These are phyloP conservation scores for Candida loeiensis DNA, from an alignment of 805 yeast species.

Conservation along the genomic window DNA sequence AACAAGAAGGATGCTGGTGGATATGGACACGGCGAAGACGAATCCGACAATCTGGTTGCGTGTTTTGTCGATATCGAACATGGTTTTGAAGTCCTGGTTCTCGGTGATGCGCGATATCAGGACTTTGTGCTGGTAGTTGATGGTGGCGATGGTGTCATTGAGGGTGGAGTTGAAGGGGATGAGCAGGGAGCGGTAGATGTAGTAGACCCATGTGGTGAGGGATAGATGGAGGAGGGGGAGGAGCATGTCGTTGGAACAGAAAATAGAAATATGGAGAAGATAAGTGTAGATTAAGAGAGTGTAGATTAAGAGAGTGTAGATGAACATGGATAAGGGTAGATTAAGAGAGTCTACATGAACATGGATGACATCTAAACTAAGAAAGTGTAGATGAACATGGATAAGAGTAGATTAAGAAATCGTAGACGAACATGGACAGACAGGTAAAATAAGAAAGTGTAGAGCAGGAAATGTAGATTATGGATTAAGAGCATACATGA, in stretches of 20 bases:
- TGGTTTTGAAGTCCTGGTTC: slow-evolving; percentile 3
- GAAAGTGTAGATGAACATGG: no score
- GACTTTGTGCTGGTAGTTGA: slow-evolving; percentile 8
- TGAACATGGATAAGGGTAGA: no score
- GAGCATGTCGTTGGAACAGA: neutral
- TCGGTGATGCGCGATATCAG: slow-evolving; percentile 1
- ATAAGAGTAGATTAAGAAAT: no score
- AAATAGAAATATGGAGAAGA: no score
- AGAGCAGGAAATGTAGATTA: no score
- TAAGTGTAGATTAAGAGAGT: no score
- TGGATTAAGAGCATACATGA: no score
- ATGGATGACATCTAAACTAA: no score
- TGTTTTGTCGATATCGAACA: slow-evolving; percentile 3
- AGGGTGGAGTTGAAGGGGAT: slow-evolving; percentile 24
- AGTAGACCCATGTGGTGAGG: slow-evolving; percentile 18
- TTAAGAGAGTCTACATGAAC: no score
- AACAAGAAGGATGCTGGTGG: slow-evolving; percentile 24
- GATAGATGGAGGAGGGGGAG: slow-evolving; percentile 1
- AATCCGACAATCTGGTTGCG: slow-evolving; percentile 16
- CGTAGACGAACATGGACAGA: no score
- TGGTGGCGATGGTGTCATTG: slow-evolving; percentile 15
- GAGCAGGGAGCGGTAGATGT: slow-evolving; percentile 23
- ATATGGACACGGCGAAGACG: slow-evolving; percentile 27
- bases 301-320: no score
- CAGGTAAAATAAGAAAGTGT: no score